Evolutionary conservation across 495 filamentous ascomycete genomes (phyloP), one percentile per base, ranked within the genome.

Genomic region (Neurospora sp.): DNA sequence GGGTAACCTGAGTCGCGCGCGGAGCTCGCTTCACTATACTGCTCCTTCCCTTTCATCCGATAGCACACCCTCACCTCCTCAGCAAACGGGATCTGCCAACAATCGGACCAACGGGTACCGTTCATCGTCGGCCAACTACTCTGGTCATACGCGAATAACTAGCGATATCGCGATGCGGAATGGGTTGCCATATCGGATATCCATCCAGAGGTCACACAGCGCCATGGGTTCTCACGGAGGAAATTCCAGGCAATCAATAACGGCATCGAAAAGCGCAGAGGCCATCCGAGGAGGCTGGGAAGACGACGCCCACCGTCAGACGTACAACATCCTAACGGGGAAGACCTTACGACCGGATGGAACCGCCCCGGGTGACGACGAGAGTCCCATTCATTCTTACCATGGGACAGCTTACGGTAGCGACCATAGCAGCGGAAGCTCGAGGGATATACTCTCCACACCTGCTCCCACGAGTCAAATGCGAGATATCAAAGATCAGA

Each of bases 401-500:
- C 39, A 62, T 66, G 54, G 54, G 54, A 66, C 54, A 8, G 14
- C 54, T 66, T 66, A 66, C 14, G 54, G 73, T 20, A 72, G 79
- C 39, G 81, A 82, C 11, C 41, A 23, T 40, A 41, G 69, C 18
- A 72, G 62, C 23, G 70, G 35, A 10, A 74, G 73, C 39, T 71
- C 66, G 35, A 76, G 72, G n/a, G 80, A 81, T 39, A 82, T 79
- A 8, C 74, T 89, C 3, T 84, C 81, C 70, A 79, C 88, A 72
- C 87, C 89, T 18, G 80, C 83, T 37, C 90, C 89, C 18, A 88
- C 90, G 40, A 84, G 88, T 37, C 92, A 94, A 77, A 93, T 97
- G 82, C 88, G 92, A 35, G 92, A 93, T 78, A 85, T 98, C 18
- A 92, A 92, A 71, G 92, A 94, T 75, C 94, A 99, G 83, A 96